These are phyloP conservation scores for Hanseniaspora sp. DNA, from an alignment of 1,139 yeast species.

Conservation along the genomic window DNA sequence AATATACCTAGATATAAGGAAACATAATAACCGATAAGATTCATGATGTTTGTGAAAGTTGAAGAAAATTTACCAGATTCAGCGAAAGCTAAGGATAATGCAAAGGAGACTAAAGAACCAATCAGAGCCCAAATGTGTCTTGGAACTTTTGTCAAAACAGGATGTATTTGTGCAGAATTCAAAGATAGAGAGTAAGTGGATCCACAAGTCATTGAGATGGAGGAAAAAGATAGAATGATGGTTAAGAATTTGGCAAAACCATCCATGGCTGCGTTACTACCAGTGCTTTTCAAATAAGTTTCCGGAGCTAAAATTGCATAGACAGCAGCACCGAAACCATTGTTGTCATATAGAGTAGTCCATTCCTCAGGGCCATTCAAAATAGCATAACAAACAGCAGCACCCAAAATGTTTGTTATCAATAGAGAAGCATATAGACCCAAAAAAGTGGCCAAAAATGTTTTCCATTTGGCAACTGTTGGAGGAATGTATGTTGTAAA, in stretches of 20 bases:
- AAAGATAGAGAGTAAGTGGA: conserved; percentile 83
- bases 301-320: conserved; percentile 53
- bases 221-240: conserved; percentile 69
- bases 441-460: conserved; percentile 47
- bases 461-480: conserved; percentile 41
- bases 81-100: conserved; percentile 82
- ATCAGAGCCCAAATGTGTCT: conserved; percentile 68
- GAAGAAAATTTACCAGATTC: conserved; percentile 45
- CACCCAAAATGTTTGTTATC: conserved; percentile 65
- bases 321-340: conserved; percentile 69
- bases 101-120: conserved; percentile 68
- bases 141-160: conserved; percentile 59
- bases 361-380: conserved; percentile 24
- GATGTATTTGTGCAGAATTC: conserved; percentile 76
- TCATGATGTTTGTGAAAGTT: conserved; percentile 79
- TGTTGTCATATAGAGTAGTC: conserved; percentile 31
- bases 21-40: conserved; percentile 77
- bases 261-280: conserved; percentile 50
- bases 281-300: conserved; percentile 23
- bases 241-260: conserved; percentile 86
- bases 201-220: conserved; percentile 82
- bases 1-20: conserved; percentile 69
- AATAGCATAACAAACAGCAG: conserved; percentile 58
- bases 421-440: conserved; percentile 56
- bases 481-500: conserved; percentile 69